Conservation (phyloP, 129 eudicot species). For the Centaurea solstitialis region DNA sequence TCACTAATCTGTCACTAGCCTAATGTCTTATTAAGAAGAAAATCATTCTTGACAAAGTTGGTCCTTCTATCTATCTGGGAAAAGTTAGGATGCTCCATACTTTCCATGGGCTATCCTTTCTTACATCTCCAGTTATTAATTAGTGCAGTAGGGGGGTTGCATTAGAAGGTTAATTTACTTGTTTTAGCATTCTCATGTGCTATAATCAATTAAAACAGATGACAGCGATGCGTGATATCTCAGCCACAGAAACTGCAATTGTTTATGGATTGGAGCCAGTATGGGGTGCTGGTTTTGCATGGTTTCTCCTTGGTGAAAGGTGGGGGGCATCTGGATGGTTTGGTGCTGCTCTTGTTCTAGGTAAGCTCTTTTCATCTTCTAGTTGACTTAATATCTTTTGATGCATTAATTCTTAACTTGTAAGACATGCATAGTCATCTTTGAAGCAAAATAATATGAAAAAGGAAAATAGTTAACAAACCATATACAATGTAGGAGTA, state of each 20-base stretch:
- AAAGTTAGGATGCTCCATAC: not conserved
- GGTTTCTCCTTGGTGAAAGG: constrained; percentile 92
- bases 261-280: constrained; percentile 88
- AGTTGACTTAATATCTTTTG: not conserved
- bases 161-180: not conserved
- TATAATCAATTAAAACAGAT: constrained; percentile 42
- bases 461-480: not conserved
- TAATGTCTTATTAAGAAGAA: no score
- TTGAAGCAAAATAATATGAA: not conserved
- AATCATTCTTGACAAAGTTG: no score
- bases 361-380: constrained; percentile 24
- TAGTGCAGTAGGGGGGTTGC: no score
- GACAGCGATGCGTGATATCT: constrained; percentile 81
- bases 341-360: constrained; percentile 87
- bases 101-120: not conserved
- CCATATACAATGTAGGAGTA: no score
- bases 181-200: not conserved
- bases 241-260: constrained; percentile 83
- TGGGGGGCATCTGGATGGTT: constrained; percentile 90
- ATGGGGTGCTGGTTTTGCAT: constrained; percentile 98
- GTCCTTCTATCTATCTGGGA: not conserved
- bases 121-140: not conserved
- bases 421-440: not conserved
- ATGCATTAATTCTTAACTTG: not conserved
- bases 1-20: not conserved